Evolutionary conservation across 2,329 filamentous ascomycete species (phyloP).

Genomic region (Rhytidhysteron rufulum): DNA sequence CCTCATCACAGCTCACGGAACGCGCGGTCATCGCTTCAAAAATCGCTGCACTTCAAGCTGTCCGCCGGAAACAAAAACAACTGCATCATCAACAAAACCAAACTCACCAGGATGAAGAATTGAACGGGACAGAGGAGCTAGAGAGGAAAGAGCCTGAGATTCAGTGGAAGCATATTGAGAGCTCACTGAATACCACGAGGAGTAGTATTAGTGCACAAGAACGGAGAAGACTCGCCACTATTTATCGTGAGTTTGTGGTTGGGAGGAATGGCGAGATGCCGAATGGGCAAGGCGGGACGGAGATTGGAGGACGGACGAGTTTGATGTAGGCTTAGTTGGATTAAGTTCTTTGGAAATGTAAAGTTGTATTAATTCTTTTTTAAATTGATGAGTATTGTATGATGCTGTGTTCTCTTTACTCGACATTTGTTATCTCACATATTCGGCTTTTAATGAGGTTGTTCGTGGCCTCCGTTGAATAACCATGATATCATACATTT

Average conservation of each 20-base stretch:
- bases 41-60: constrained; percentile 71
- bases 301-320: constrained; percentile 88
- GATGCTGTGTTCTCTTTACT: too few species aligned
- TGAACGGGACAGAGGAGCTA: constrained; percentile 17
- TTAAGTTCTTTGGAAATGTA: background rate
- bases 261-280: constrained; percentile 94
- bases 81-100: constrained; percentile 36
- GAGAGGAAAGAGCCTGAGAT: constrained; percentile 70
- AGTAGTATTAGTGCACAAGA: constrained; percentile 81
- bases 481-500: too few species aligned
- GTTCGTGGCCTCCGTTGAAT: too few species aligned
- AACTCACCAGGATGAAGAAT: constrained; percentile 14
- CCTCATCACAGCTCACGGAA: constrained; percentile 62
- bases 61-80: constrained; percentile 61
- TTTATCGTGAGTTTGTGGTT: constrained; percentile 90
- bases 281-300: constrained; percentile 84
- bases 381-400: too few species aligned
- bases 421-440: too few species aligned
- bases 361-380: too few species aligned
- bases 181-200: constrained; percentile 71
- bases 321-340: constrained; percentile 64
- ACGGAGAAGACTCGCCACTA: constrained; percentile 66
- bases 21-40: constrained; percentile 77
- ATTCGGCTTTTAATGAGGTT: too few species aligned
- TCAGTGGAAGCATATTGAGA: constrained; percentile 75